Percentiles rank a stretch among this genome's conserved stretches.
Evolutionary conservation across 2,329 filamentous ascomycete species (phyloP).

Genomic region (Torrubiellomyces zombiae): DNA sequence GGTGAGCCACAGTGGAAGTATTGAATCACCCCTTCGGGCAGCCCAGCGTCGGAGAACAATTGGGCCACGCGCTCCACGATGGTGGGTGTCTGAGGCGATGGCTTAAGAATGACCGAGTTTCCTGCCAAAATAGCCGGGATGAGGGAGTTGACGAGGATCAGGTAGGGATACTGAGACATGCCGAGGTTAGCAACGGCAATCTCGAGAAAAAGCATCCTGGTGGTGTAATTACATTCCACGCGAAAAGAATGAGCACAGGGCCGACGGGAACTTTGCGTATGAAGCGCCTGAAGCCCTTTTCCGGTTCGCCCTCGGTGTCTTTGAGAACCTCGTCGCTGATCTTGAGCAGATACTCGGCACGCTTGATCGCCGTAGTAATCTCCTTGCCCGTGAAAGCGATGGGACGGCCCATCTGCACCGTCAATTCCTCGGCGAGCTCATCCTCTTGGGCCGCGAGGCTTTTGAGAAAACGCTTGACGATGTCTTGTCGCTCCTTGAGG

Average conservation of each 20-base stretch:
- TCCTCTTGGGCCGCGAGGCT: conserved; percentile 55
- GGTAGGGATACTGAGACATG: conserved; percentile 63
- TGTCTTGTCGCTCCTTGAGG: conserved; percentile 58
- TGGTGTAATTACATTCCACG: conserved; percentile 66
- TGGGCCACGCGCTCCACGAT: conserved; percentile 70
- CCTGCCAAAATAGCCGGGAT: conserved; percentile 82
- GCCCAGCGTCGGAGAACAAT: conserved; percentile 63
- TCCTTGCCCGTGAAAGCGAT: conserved; percentile 77
- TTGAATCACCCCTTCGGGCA: conserved; percentile 73
- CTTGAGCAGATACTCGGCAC: conserved; percentile 72
- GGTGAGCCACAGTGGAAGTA: conserved; percentile 82
- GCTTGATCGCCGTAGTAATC: conserved; percentile 68
- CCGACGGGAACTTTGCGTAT: conserved; percentile 80
- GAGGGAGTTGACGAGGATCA: conserved; percentile 83
- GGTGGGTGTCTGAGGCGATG: conserved; percentile 86
- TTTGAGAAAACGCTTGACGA: conserved; percentile 65
- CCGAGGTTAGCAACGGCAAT: neutral
- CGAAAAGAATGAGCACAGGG: conserved; percentile 76
- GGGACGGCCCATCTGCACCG: conserved; percentile 87
- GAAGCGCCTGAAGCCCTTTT: conserved; percentile 80
- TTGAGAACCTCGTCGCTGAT: conserved; percentile 64
- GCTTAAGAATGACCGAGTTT: conserved; percentile 86
- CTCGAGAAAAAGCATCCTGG: neutral
- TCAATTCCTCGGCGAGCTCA: conserved; percentile 70
- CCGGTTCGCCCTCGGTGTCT: conserved; percentile 66